Conservation (phyloP, 2,329 filamentous ascomycete genomes). For the Pseudopithomyces chartarum region DNA sequence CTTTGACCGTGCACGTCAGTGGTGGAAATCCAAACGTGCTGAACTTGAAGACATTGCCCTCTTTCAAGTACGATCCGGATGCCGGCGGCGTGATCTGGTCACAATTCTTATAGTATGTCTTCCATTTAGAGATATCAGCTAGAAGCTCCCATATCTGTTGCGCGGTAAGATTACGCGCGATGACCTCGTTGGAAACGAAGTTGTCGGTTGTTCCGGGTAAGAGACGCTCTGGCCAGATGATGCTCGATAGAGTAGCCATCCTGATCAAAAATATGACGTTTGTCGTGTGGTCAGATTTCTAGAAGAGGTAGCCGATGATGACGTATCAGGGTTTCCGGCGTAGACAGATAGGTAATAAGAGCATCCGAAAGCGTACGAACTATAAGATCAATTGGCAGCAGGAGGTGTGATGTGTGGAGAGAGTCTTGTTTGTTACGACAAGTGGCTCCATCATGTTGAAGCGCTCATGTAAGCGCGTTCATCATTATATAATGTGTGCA, state of each 20-base stretch:
- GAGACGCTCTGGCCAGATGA: conserved; percentile 38
- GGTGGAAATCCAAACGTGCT: conserved; percentile 44
- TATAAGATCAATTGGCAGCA: background rate
- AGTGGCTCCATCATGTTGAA: too few species aligned
- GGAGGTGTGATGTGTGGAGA: too few species aligned
- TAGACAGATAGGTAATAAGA: background rate
- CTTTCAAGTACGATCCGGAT: conserved; percentile 26
- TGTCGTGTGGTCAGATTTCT: background rate
- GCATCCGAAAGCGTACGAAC: too few species aligned
- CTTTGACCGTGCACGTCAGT: conserved; percentile 28
- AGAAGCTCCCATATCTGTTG: conserved; percentile 40
- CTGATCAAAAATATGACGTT: background rate
- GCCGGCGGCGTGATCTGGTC: conserved; percentile 32
- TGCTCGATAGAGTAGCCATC: conserved; percentile 25
- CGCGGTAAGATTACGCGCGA: conserved; percentile 30
- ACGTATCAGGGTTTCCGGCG: background rate
- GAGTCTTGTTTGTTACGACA: too few species aligned
- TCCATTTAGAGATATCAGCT: conserved; percentile 40
- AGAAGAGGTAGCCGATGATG: background rate
- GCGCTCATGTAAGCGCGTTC: too few species aligned
- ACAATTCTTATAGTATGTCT: conserved; percentile 42
- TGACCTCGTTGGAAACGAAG: conserved; percentile 42
- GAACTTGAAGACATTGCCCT: conserved; percentile 39
- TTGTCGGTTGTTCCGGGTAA: conserved; percentile 46
- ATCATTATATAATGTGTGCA: too few species aligned